These are phyloP conservation scores for Flueggea neowawraea DNA, from an alignment of 441 rosid species.

Conservation along the genomic window DNA sequence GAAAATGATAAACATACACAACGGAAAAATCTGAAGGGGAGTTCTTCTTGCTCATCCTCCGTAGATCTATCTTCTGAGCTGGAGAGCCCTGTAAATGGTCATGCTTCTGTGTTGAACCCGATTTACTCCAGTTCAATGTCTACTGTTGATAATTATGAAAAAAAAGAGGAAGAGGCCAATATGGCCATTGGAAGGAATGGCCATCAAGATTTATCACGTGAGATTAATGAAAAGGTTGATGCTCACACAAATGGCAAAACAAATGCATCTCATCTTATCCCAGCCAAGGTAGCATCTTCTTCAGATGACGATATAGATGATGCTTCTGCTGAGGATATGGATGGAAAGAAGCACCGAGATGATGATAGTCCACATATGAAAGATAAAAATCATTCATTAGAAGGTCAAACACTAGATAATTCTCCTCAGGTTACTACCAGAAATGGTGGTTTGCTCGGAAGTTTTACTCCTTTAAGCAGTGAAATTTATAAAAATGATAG, in stretches of 20 bases:
- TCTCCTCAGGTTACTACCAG: slow-evolving; percentile 36
- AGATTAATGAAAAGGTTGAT: too few species aligned
- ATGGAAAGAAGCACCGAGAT: slow-evolving; percentile 24
- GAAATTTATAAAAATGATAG: slow-evolving; percentile 33
- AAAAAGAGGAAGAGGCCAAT: slow-evolving; percentile 16
- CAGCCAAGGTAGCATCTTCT: too few species aligned
- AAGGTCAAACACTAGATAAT: slow-evolving; percentile 26
- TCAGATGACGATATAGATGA: neutral
- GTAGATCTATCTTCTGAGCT: slow-evolving; percentile 14
- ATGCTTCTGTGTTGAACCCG: slow-evolving; percentile 11
- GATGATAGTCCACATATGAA: slow-evolving; percentile 10
- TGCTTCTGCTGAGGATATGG: slow-evolving; percentile 18
- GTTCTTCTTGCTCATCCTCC: slow-evolving; percentile 17
- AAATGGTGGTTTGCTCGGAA: slow-evolving; percentile 44
- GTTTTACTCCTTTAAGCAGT: slow-evolving; percentile 49
- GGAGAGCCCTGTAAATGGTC: slow-evolving; percentile 15
- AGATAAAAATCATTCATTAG: slow-evolving; percentile 30
- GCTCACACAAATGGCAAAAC: too few species aligned
- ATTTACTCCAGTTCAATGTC: slow-evolving; percentile 13
- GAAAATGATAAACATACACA: slow-evolving; percentile 12
- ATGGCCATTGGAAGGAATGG: slow-evolving; percentile 20
- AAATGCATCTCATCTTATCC: too few species aligned
- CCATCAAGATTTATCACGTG: slow-evolving; percentile 12
- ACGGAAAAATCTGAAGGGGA: slow-evolving; percentile 21
- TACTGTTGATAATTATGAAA: slow-evolving; percentile 12